Evolutionary conservation across 768 basidiomycete genomes (phyloP).

Genomic region (Baorangia bicolor): DNA sequence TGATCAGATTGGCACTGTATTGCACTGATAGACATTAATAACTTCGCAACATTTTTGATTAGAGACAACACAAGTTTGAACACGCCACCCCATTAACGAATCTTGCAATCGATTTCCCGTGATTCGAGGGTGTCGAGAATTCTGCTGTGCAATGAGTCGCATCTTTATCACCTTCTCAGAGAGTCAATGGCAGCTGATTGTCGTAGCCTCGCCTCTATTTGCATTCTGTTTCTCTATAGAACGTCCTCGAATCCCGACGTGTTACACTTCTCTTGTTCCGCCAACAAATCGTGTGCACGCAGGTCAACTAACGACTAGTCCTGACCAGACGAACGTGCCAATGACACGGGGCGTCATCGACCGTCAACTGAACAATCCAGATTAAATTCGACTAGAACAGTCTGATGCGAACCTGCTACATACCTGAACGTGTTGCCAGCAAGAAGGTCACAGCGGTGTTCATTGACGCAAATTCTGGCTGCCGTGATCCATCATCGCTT

Average conservation of each 20-base stretch:
- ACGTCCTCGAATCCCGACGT: background rate
- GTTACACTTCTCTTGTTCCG: too few relatives aligned
- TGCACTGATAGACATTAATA: too few relatives aligned
- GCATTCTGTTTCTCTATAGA: background rate
- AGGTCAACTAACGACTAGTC: background rate
- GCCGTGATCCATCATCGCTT: background rate
- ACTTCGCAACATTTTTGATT: too few relatives aligned
- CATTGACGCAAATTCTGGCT: background rate
- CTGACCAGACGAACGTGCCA: background rate
- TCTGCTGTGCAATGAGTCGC: too few relatives aligned
- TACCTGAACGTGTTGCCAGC: background rate
- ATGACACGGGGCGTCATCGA: background rate
- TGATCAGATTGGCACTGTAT: too few relatives aligned
- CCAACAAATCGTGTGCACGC: background rate
- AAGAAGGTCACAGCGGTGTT: background rate
- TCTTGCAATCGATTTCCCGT: too few relatives aligned
- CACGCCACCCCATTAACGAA: too few relatives aligned
- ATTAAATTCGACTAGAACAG: background rate
- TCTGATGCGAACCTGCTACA: background rate
- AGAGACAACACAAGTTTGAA: too few relatives aligned
- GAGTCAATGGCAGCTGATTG: too few relatives aligned
- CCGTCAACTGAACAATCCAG: background rate
- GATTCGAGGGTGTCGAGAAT: too few relatives aligned
- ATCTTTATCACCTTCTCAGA: too few relatives aligned
- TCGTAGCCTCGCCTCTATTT: too few relatives aligned